Conservation (phyloP, 208 protist species). For the Leishmania martiniquensis region DNA sequence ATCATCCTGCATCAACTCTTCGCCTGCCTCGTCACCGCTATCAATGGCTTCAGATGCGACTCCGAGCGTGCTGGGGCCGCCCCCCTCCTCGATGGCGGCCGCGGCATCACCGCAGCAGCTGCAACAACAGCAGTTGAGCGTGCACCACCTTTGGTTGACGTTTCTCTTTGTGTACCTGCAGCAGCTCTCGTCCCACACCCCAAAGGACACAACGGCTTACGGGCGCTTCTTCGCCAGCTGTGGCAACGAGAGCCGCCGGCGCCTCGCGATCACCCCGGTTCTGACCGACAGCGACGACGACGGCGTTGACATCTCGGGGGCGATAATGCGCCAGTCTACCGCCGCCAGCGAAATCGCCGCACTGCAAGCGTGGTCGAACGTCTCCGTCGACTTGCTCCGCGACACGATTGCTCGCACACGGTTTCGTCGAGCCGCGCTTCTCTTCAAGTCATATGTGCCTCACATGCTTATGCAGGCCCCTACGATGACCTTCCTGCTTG, state of each 20-base stretch:
- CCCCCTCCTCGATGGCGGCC: neutral
- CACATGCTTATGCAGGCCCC: conserved; percentile 69
- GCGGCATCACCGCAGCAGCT: neutral
- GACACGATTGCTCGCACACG: conserved; percentile 59
- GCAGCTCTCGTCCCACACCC: conserved; percentile 61
- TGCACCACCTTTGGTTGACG: conserved; percentile 57
- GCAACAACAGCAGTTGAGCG: neutral
- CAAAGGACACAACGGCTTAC: conserved; percentile 46
- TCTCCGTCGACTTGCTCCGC: conserved; percentile 51
- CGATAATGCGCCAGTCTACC: conserved; percentile 1
- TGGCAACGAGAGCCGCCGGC: conserved; percentile 10
- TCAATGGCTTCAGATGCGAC: neutral
- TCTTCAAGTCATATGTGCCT: conserved; percentile 70
- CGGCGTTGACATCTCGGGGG: neutral
- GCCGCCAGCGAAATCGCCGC: conserved; percentile 18
- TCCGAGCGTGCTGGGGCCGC: conserved; percentile 9
- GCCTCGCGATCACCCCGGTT: neutral
- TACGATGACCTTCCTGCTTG: conserved; percentile 27
- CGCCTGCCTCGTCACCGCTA: neutral
- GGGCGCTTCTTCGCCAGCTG: conserved; percentile 48
- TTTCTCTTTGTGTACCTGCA: conserved; percentile 77
- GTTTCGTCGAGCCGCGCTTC: conserved; percentile 65
- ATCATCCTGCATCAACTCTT: neutral
- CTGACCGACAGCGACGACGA: conserved; percentile 3
- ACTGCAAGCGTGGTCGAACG: conserved; percentile 31